These are phyloP conservation scores for Penicillium corylophilum DNA, from an alignment of 2,329 filamentous ascomycete genomes.

Conservation along the genomic window DNA sequence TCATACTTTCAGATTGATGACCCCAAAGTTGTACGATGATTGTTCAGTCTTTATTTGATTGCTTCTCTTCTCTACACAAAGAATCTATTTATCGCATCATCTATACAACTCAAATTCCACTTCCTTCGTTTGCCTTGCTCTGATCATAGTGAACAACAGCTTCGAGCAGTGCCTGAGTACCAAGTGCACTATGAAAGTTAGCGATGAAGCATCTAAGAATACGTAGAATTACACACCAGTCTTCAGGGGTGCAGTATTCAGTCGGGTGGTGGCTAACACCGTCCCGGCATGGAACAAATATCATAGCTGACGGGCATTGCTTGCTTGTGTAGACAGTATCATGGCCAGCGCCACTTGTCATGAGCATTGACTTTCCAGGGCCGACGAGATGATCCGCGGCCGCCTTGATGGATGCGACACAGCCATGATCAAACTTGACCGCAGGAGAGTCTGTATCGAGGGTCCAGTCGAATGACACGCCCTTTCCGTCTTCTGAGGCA, in stretches of 20 bases:
- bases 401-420: conserved; percentile 59
- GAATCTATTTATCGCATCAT: not conserved
- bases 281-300: conserved; percentile 60
- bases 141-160: conserved; percentile 42
- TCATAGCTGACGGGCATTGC: conserved; percentile 59
- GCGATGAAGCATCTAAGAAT: too few species aligned
- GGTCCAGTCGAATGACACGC: conserved; percentile 52
- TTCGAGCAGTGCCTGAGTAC: conserved; percentile 50
- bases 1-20: not conserved
- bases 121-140: not conserved
- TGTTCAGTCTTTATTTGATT: not conserved
- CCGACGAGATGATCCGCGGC: conserved; percentile 57
- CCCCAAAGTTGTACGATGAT: not conserved
- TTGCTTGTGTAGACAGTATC: conserved; percentile 59
- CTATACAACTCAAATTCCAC: not conserved
- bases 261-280: conserved; percentile 60
- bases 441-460: conserved; percentile 59
- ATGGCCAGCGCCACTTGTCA: conserved; percentile 61
- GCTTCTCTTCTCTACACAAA: not conserved
- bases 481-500: conserved; percentile 54
- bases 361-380: conserved; percentile 44
- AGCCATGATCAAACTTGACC: conserved; percentile 61
- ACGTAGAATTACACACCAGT: conserved; percentile 27
- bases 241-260: conserved; percentile 55
- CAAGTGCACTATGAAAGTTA: conserved; percentile 24